Evolutionary conservation across 495 filamentous ascomycete genomes (phyloP), one percentile per base, ranked within the genome.

Genomic region (Articulospora tetracladia): DNA sequence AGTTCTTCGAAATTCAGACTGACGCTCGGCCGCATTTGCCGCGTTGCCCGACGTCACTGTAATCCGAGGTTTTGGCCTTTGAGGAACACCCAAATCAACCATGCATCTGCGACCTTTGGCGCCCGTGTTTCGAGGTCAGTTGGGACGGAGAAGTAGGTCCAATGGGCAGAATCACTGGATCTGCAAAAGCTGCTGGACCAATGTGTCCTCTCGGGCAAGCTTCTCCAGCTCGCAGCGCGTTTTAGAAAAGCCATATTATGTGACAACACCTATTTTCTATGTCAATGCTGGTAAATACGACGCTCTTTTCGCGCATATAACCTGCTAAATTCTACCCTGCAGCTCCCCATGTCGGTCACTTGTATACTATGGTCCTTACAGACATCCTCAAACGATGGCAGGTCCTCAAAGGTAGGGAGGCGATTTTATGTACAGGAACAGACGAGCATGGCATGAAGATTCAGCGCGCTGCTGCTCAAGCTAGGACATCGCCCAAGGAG

Each of bases 361-460:
- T 98, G 32, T 98, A 96, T 71, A 90, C 90, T 20, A 91, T 97
- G 84, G 78, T 98, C 65, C 78, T 98, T 52, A 80, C 91, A 55
- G 94, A 98, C 72, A 84, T 96, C 62, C 74, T 97, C 65, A 98
- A 97, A 72, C 82, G 94, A 73, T 98, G 92, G 92, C 87, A 96
- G 66, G 73, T 81, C n/a, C 76, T 97, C 17, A 75, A 85, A 50
- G 91, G 91, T 3, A 80, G 81, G 26, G 67, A 60, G 7, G 90
- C 93, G 2, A 78, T 91, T 62, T 76, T 98, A 4, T 84, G 86
- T 67, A 98, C 95, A 0, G 94, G 94, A 27, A 97, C 92, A n/a
- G 94, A 98, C 71, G 94, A 98, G 69, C 93, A 98, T 70, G 94
- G 94, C 19, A 92, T 96, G 86, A 98, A 98, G 82, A 87, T 98